Conservation (phyloP, 2,329 filamentous ascomycete genomes). For the Exophiala aquamarina region DNA sequence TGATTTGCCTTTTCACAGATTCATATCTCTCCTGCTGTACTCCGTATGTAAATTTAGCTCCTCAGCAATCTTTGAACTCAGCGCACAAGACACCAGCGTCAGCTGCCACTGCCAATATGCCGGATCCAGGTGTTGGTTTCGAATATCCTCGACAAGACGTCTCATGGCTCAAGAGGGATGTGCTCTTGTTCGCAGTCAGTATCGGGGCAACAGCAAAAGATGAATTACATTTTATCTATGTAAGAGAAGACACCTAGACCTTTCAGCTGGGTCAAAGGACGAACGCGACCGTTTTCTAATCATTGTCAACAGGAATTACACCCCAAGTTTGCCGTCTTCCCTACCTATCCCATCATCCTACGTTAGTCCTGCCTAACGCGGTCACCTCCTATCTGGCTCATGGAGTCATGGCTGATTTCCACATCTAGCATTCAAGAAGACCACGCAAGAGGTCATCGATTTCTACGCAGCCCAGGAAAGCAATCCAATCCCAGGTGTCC, state of each 20-base stretch:
- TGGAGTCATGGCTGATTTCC: background rate
- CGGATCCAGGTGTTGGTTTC: conserved; percentile 65
- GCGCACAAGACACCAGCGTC: too few species aligned
- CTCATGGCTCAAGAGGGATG: conserved; percentile 84
- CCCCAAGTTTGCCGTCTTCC: conserved; percentile 82
- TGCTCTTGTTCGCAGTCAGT: conserved; percentile 84
- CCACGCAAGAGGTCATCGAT: conserved; percentile 73
- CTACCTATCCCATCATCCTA: conserved; percentile 81
- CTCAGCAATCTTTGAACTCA: too few species aligned
- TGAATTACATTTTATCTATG: conserved; percentile 90
- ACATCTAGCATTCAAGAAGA: conserved; percentile 69
- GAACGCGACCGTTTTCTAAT: too few species aligned
- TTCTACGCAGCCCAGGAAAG: conserved; percentile 73
- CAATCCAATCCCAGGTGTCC: conserved; percentile 70
- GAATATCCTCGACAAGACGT: conserved; percentile 75
- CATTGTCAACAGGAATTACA: conserved; percentile 66
- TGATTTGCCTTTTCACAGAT: background rate
- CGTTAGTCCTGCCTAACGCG: conserved; percentile 48
- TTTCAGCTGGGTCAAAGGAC: too few species aligned
- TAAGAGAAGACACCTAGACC: conserved; percentile 43
- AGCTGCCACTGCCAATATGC: conserved; percentile 39
- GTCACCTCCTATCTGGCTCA: background rate
- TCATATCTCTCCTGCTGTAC: background rate
- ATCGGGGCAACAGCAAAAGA: conserved; percentile 75
- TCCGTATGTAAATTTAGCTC: background rate